Conservation (phyloP, 352 stramenopile species). For the Pythium aquatile region DNA sequence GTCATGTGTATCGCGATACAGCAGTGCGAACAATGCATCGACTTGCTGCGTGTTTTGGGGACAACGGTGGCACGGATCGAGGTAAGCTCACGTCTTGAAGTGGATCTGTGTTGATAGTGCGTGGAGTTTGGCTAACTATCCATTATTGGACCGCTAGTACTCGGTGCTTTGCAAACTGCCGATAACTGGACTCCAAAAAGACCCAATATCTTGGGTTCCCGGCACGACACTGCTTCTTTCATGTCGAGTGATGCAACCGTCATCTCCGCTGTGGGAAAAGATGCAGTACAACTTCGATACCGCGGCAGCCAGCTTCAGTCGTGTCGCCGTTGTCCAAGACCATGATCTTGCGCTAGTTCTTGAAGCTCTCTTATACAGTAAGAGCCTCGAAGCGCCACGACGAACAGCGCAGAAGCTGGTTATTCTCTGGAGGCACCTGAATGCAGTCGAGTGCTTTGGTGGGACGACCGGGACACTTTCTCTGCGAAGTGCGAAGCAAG, state of each 20-base stretch:
- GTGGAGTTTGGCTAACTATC: background rate
- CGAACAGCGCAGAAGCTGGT: conserved; percentile 13
- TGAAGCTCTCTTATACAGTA: conserved; percentile 21
- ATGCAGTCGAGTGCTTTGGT: background rate
- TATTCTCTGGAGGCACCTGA: conserved; percentile 17
- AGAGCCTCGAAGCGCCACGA: conserved; percentile 17
- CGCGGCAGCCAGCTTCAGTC: conserved; percentile 9
- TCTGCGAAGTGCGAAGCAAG: conserved; percentile 13
- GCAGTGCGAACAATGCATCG: conserved; percentile 6
- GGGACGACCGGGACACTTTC: conserved; percentile 3
- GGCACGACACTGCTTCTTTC: conserved; percentile 24
- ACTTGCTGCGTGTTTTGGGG: conserved; percentile 17
- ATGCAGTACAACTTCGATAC: conserved; percentile 9
- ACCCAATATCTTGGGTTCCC: conserved; percentile 22
- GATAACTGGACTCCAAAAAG: conserved; percentile 19
- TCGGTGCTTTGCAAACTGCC: conserved; percentile 18
- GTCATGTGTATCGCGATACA: conserved; percentile 22
- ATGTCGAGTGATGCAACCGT: conserved; percentile 2
- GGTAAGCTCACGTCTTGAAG: conserved; percentile 14
- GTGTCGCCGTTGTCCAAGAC: background rate
- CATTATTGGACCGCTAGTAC: conserved; percentile 6
- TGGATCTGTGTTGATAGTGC: no score
- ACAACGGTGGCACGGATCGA: conserved; percentile 18
- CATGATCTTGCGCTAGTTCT: conserved; percentile 13
- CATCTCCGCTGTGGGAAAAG: background rate